A percentile compares a stretch with the other conserved stretches of the same genome.
These are phyloP conservation scores for Paraphysoderma sedebokerense DNA, from an alignment of 371 early-diverging fungal species.

Conservation along the genomic window DNA sequence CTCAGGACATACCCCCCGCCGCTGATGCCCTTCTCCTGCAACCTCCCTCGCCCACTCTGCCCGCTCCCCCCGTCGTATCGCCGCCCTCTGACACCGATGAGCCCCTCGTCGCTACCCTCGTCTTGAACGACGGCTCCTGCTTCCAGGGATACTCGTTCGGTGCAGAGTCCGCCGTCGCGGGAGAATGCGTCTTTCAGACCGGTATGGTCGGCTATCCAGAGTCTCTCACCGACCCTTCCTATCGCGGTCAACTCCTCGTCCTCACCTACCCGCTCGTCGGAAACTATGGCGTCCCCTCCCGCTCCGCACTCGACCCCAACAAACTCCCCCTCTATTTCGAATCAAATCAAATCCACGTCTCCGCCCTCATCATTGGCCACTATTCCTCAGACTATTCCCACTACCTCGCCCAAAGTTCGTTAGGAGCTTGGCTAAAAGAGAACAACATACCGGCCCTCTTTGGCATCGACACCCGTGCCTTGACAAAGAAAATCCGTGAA, in stretches of 20 bases:
- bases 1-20: no score
- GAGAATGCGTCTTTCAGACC: slow-evolving; percentile 95
- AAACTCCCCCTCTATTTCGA: slow-evolving; percentile 80
- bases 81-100: not conserved
- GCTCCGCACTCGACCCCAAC: slow-evolving; percentile 51
- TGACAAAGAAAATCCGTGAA: slow-evolving; percentile 82
- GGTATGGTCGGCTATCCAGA: slow-evolving; percentile 94
- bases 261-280: slow-evolving; percentile 89
- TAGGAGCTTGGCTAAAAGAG: slow-evolving; percentile 74
- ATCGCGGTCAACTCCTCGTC: slow-evolving; percentile 88
- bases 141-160: slow-evolving; percentile 88
- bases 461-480: slow-evolving; percentile 84
- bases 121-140: slow-evolving; percentile 68
- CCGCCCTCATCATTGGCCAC: slow-evolving; percentile 75
- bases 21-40: no score
- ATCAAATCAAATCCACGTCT: slow-evolving; percentile 76
- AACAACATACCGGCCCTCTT: slow-evolving; percentile 74
- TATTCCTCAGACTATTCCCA: slow-evolving; percentile 80
- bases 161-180: slow-evolving; percentile 70
- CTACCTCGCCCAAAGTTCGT: slow-evolving; percentile 69
- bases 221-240: slow-evolving; percentile 89
- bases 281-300: slow-evolving; percentile 90
- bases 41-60: no score
- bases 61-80: not conserved
- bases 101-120: slow-evolving; percentile 32